Conservation (phyloP, 2,329 filamentous ascomycete genomes). For the Colletotrichum falcatum region DNA sequence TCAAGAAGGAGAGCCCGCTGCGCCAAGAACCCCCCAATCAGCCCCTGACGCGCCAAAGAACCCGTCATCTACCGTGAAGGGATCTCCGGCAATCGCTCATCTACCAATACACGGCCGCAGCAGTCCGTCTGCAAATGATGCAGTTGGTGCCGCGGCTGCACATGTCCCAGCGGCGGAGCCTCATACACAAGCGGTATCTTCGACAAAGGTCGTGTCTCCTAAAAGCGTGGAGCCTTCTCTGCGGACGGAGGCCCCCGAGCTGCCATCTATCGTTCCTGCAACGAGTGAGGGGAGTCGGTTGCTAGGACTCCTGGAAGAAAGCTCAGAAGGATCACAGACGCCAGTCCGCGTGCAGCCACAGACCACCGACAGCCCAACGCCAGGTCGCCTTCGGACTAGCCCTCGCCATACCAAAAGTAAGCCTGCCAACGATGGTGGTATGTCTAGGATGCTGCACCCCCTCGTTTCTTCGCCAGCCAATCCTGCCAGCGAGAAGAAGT, state of each 20-base stretch:
- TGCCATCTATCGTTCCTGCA: neutral
- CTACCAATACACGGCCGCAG: neutral
- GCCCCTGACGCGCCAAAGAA: constrained; percentile 40
- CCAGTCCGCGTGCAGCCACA: neutral
- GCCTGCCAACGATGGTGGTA: neutral
- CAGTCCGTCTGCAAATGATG: constrained; percentile 5
- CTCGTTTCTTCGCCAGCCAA: constrained; percentile 10
- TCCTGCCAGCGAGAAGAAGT: neutral
- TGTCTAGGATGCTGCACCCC: neutral
- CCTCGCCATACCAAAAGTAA: constrained; percentile 12
- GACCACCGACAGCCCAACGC: neutral
- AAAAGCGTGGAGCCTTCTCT: neutral
- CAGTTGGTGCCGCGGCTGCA: neutral
- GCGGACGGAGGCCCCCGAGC: neutral
- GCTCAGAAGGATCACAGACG: neutral
- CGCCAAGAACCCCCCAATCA: constrained; percentile 25
- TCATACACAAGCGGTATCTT: neutral
- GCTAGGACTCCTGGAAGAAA: neutral
- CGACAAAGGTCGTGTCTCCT: neutral
- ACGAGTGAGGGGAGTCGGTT: neutral
- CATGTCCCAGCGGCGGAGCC: neutral
- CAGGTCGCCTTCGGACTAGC: neutral
- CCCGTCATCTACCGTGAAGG: constrained; percentile 34
- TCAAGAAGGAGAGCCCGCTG: constrained; percentile 4
- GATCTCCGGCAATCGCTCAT: constrained; percentile 13